Percentiles rank a stretch among this genome's conserved stretches.
phyloP scores from a whole-genome alignment of 441 rosid genomes.

The Aquilaria agallochum region DNA sequence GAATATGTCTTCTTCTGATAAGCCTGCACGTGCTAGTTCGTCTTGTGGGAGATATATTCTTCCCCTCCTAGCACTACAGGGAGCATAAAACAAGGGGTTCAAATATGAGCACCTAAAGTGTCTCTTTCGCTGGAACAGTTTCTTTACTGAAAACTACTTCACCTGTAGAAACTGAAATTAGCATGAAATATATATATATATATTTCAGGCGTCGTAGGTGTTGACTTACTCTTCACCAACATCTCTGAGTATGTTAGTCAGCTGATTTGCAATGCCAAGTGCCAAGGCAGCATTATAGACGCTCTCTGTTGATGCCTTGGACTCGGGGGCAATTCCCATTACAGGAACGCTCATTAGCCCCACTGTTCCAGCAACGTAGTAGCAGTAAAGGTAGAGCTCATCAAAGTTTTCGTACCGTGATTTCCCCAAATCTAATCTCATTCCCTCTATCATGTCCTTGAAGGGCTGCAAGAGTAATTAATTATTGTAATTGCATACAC shows the following conservation, averaged over 20 bases:
- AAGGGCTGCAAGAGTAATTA: constrained; percentile 28
- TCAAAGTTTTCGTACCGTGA: constrained; percentile 41
- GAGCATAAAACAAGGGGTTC: background rate
- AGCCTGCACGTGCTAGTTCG: constrained; percentile 31
- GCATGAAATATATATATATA: background rate
- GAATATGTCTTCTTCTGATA: constrained; percentile 42
- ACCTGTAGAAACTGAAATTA: background rate
- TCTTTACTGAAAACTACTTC: background rate
- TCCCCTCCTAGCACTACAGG: constrained; percentile 43
- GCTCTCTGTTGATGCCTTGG: constrained; percentile 40
- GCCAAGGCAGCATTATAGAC: constrained; percentile 47
- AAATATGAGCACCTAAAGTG: background rate
- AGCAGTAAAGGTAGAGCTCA: constrained; percentile 54
- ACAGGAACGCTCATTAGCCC: constrained; percentile 56
- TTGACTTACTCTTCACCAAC: constrained; percentile 52
- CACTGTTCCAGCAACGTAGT: constrained; percentile 55
- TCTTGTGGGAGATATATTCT: constrained; percentile 47
- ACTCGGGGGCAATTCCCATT: constrained; percentile 45
- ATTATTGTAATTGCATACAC: background rate
- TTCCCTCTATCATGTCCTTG: constrained; percentile 54
- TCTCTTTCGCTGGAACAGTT: background rate
- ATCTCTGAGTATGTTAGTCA: constrained; percentile 52
- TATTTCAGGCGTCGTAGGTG: background rate
- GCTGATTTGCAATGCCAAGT: constrained; percentile 53
- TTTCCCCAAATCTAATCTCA: constrained; percentile 43